These are phyloP conservation scores for Penicillium sp. DNA, from an alignment of 2,329 filamentous ascomycete genomes.

Conservation along the genomic window DNA sequence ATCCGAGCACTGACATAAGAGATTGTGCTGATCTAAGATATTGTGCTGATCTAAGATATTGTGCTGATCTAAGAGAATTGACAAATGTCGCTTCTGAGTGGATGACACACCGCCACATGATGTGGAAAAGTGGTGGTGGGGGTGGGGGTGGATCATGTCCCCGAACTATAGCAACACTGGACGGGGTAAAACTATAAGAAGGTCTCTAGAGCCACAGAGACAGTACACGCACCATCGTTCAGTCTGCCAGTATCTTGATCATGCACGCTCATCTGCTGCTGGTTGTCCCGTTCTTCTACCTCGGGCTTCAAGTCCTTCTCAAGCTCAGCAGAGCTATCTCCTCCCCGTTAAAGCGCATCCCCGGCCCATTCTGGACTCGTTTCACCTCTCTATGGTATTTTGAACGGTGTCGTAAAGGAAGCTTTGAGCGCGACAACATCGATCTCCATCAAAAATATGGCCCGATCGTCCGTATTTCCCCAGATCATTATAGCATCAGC, in stretches of 20 bases:
- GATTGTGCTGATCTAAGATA: not conserved
- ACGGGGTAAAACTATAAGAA: not conserved
- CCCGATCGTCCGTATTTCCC: constrained; percentile 49
- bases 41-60: not conserved
- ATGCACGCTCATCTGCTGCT: constrained; percentile 15
- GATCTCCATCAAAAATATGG: constrained; percentile 43
- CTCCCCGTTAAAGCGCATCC: constrained; percentile 42
- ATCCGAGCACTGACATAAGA: not conserved
- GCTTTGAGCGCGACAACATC: constrained; percentile 43
- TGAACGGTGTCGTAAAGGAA: constrained; percentile 33
- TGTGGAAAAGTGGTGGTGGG: constrained; percentile 16
- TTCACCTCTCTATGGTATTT: constrained; percentile 50
- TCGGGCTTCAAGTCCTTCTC: constrained; percentile 13
- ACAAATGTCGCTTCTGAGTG: not conserved
- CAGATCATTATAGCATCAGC: constrained; percentile 50
- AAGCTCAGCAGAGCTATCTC: constrained; percentile 22
- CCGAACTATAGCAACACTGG: not conserved
- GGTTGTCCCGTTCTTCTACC: constrained; percentile 10
- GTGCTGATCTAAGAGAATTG: not conserved
- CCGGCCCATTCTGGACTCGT: constrained; percentile 48
- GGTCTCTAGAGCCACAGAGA: not conserved
- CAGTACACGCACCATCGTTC: not conserved
- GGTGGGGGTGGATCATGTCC: constrained; percentile 23
- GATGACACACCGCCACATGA: not conserved
- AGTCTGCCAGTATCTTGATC: not conserved